Evolutionary conservation across 768 basidiomycete species (phyloP), one percentile per base, ranked within the genome.

Genomic region (Imleria badia): DNA sequence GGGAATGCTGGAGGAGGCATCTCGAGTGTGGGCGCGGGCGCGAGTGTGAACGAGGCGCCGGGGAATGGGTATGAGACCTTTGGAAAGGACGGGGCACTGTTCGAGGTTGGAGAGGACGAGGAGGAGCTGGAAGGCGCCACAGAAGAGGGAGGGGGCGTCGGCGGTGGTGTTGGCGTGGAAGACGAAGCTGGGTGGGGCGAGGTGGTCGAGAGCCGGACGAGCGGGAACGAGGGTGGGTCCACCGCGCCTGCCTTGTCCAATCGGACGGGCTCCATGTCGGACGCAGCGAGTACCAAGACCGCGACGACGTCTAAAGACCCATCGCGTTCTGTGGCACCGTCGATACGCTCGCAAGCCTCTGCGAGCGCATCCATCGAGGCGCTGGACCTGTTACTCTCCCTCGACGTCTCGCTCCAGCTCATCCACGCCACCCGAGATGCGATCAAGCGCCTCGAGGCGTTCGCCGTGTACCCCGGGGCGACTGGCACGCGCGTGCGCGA

Each of bases 371-470:
- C 49, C 10, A 9, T 23, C 36, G 55, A 57, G 75, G 81, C 61
- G 39, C 79, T 99, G 4, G 94, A 98, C 62, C 79, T 97, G 6
- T 74, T 98, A 5, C 84, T 99, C 15, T 98, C 94, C 6, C 83
- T 99, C 13, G 95, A 98, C 65, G 81, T 87, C 14, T 91, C 94
- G 0, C 78, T 99, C 0, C 88, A 94, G 64, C 81, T 99, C 35
- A 95, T 99, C 52, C 95, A 98, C 58, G 87, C 91, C 0, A 88
- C 93, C 64, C 88, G 95, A 48, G 94, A 97, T 57, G 83, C 89
- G 0, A 79, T 95, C 39, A 98, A 98, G 71, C 84, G 97, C 13
- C 86, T 92, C 3, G 94, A 99, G 66, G 93, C 87, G 3, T 99
- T 98, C 68, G 77, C 82, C 0, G 81, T 81, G 10, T 99, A 97